Evolutionary conservation across 192 early-diverging fungal genomes (phyloP).

Genomic region (Mortierella antarctica): DNA sequence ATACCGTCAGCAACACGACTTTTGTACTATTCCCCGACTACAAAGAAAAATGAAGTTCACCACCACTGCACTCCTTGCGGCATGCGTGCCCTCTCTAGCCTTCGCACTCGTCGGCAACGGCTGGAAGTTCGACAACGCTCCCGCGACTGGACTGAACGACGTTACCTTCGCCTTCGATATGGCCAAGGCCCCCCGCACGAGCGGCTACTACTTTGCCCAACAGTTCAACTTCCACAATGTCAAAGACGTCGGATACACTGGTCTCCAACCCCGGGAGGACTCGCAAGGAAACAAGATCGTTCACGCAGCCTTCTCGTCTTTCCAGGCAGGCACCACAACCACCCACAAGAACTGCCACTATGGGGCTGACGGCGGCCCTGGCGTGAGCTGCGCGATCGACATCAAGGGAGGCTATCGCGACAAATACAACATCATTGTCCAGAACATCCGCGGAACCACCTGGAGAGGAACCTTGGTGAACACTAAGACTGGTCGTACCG

Average conservation of each 20-base stretch:
- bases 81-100: slow-evolving; percentile 15
- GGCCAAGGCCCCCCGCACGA: slow-evolving; percentile 29
- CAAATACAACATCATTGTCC: slow-evolving; percentile 7
- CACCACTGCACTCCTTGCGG: slow-evolving; percentile 3
- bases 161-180: slow-evolving; percentile 35
- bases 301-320: slow-evolving; percentile 24
- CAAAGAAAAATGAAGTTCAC: neutral
- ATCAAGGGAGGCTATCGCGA: slow-evolving; percentile 17
- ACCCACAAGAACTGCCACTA: slow-evolving; percentile 8
- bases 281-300: slow-evolving; percentile 9
- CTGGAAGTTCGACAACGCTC: slow-evolving; percentile 9
- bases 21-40: too few relatives aligned
- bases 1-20: too few relatives aligned
- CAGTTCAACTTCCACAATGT: slow-evolving; percentile 19
- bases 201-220: slow-evolving; percentile 27
- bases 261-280: slow-evolving; percentile 24
- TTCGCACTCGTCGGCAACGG: slow-evolving; percentile 13
- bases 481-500: neutral
- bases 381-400: slow-evolving; percentile 22
- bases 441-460: slow-evolving; percentile 11
- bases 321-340: slow-evolving; percentile 16
- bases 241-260: slow-evolving; percentile 5
- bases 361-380: slow-evolving; percentile 18
- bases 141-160: slow-evolving; percentile 12
- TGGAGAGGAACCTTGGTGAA: slow-evolving; percentile 30